Evolutionary conservation across 768 basidiomycete species (phyloP).

Genomic region (Kwoniella botswanensis): DNA sequence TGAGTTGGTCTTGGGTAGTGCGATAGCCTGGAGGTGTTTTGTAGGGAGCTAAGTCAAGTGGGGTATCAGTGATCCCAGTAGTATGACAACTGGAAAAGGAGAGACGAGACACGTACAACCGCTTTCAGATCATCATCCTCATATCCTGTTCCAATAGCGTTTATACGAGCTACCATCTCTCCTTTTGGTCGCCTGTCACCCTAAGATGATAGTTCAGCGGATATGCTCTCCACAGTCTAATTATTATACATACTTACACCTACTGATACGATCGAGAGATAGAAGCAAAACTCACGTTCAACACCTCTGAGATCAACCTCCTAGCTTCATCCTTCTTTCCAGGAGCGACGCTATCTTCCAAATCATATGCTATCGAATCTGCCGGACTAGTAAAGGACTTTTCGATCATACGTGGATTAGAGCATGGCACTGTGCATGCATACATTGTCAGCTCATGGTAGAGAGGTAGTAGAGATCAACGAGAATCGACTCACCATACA

Average conservation of each 20-base stretch:
- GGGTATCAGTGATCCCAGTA: not conserved
- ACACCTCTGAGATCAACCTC: conserved; percentile 67
- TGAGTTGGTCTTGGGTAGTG: conserved; percentile 83
- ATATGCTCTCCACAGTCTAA: no score
- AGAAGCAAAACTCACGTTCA: conserved; percentile 42
- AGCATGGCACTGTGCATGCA: conserved; percentile 69
- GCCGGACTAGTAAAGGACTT: conserved; percentile 71
- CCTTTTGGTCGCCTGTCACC: conserved; percentile 33
- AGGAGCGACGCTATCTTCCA: conserved; percentile 84
- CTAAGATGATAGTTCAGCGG: conserved; percentile 5
- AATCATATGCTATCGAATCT: conserved; percentile 82
- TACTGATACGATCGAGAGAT: not conserved
- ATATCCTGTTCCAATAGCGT: conserved; percentile 48
- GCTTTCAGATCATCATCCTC: conserved; percentile 51
- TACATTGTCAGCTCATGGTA: not conserved
- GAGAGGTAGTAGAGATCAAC: not conserved
- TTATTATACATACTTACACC: no score
- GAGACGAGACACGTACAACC: conserved; percentile 29
- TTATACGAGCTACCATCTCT: conserved; percentile 55
- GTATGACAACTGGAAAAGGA: not conserved
- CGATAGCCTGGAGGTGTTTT: conserved; percentile 67
- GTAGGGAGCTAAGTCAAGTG: conserved; percentile 60
- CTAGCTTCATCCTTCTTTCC: conserved; percentile 65
- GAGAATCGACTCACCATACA: conserved; percentile 33
- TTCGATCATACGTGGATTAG: conserved; percentile 77